Conservation (phyloP, 2,329 filamentous ascomycete genomes). For the Pseudocercospora ulei region DNA sequence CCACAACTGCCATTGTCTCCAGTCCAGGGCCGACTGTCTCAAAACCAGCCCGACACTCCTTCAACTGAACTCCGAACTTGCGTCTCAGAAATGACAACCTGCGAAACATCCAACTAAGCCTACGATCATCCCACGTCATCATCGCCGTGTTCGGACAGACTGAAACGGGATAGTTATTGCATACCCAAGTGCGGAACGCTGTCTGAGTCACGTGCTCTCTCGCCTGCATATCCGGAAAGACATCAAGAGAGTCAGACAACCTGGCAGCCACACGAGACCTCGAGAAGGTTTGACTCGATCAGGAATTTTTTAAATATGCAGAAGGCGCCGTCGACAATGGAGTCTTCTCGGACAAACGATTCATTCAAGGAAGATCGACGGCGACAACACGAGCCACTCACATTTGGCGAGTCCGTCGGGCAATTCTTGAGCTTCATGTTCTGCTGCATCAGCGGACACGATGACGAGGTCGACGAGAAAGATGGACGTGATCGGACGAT, state of each 20-base stretch:
- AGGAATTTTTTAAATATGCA: slow-evolving; percentile 3
- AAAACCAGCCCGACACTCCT: slow-evolving; percentile 8
- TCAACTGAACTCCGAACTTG: slow-evolving; percentile 6
- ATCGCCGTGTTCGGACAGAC: background rate
- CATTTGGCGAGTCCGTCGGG: slow-evolving; percentile 19
- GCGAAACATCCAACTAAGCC: background rate
- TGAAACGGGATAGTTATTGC: slow-evolving; percentile 8
- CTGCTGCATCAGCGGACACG: slow-evolving; percentile 21
- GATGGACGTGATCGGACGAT: slow-evolving; percentile 11
- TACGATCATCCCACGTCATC: slow-evolving; percentile 2
- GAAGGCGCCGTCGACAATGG: slow-evolving; percentile 4
- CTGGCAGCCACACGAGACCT: slow-evolving; percentile 4
- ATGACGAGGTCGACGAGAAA: slow-evolving; percentile 18
- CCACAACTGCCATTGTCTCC: slow-evolving; percentile 4
- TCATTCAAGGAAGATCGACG: slow-evolving; percentile 7
- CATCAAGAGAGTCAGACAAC: slow-evolving; percentile 14
- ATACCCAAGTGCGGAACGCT: slow-evolving; percentile 9
- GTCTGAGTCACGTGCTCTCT: slow-evolving; percentile 14
- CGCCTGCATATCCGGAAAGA: slow-evolving; percentile 7
- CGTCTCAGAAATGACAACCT: slow-evolving; percentile 1
- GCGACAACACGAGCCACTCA: slow-evolving; percentile 7
- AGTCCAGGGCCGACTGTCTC: slow-evolving; percentile 6
- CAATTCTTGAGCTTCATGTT: slow-evolving; percentile 22
- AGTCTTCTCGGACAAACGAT: background rate
- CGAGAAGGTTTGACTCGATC: slow-evolving; percentile 5